These are phyloP conservation scores for Zelopaecilomyces penicillatus DNA, from an alignment of 2,329 filamentous ascomycete genomes.

Conservation along the genomic window DNA sequence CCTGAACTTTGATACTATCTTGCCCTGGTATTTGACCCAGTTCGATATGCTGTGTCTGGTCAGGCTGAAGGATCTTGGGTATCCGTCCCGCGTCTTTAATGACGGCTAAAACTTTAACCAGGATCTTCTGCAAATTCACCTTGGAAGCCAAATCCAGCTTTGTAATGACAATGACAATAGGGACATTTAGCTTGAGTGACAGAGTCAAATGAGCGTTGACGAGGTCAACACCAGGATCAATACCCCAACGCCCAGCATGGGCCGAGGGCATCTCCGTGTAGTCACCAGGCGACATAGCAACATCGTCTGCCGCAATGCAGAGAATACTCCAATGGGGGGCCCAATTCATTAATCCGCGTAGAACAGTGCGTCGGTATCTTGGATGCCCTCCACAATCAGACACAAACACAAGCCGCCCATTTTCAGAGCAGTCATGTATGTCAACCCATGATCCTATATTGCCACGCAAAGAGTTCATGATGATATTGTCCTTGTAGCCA, in stretches of 20 bases:
- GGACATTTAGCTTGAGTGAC: conserved; percentile 71
- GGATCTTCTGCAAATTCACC: conserved; percentile 56
- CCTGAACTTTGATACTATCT: conserved; percentile 51
- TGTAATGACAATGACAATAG: conserved; percentile 75
- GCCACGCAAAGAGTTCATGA: conserved; percentile 78
- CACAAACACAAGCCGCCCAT: conserved; percentile 73
- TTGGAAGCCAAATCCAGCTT: conserved; percentile 84
- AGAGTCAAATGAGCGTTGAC: conserved; percentile 75
- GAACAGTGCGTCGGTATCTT: conserved; percentile 78
- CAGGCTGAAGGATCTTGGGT: conserved; percentile 62
- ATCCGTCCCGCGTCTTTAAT: conserved; percentile 68
- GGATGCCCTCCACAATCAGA: conserved; percentile 90
- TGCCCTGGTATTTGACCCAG: conserved; percentile 46
- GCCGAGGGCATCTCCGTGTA: background rate
- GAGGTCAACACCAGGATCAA: conserved; percentile 52
- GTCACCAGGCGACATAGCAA: conserved; percentile 31
- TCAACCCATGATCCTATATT: conserved; percentile 92
- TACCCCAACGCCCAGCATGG: background rate
- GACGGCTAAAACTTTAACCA: conserved; percentile 65
- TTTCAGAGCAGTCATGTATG: conserved; percentile 71
- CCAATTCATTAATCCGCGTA: conserved; percentile 90
- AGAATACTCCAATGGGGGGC: conserved; percentile 88
- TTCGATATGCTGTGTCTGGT: conserved; percentile 39
- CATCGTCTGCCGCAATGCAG: conserved; percentile 75
- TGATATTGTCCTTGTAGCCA: conserved; percentile 57